These are phyloP conservation scores for Ogataea trehaloabstinens DNA, from an alignment of 805 yeast genomes.

Conservation along the genomic window DNA sequence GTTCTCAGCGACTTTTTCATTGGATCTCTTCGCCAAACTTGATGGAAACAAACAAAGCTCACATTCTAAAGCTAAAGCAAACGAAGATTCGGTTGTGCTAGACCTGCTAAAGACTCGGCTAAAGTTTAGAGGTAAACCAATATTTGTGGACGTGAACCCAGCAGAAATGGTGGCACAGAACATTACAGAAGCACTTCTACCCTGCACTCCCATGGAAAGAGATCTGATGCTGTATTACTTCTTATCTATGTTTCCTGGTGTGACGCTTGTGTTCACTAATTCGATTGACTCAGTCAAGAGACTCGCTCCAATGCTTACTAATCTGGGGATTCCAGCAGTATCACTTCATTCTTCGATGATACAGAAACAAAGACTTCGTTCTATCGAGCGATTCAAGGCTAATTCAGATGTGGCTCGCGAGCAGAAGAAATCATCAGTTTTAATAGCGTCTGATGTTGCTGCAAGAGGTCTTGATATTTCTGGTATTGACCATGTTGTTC, in stretches of 20 bases:
- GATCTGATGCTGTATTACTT: constrained; percentile 90
- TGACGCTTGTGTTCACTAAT: constrained; percentile 88
- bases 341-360: constrained; percentile 92
- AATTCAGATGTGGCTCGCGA: constrained; percentile 35
- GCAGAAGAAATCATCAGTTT: constrained; percentile 55
- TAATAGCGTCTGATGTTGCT: constrained; percentile 95
- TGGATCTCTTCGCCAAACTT: constrained; percentile 76
- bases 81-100: constrained; percentile 46
- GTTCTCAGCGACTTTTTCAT: constrained; percentile 92
- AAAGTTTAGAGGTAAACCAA: constrained; percentile 65
- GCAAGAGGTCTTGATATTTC: constrained; percentile 97
- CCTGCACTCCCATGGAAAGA: constrained; percentile 87
- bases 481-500: constrained; percentile 88
- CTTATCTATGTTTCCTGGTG: constrained; percentile 79
- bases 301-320: constrained; percentile 69
- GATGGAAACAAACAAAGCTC: constrained; percentile 32
- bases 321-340: constrained; percentile 64
- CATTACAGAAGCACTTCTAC: constrained; percentile 82
- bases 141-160: constrained; percentile 82
- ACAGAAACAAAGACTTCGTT: constrained; percentile 86
- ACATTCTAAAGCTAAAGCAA: constrained; percentile 38
- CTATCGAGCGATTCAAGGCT: constrained; percentile 75
- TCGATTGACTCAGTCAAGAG: constrained; percentile 94
- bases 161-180: constrained; percentile 71
- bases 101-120: constrained; percentile 66